A percentile compares a stretch with the other conserved stretches of the same genome.
Evolutionary conservation across 2,329 filamentous ascomycete genomes (phyloP).

Genomic region (Dothistroma pini): DNA sequence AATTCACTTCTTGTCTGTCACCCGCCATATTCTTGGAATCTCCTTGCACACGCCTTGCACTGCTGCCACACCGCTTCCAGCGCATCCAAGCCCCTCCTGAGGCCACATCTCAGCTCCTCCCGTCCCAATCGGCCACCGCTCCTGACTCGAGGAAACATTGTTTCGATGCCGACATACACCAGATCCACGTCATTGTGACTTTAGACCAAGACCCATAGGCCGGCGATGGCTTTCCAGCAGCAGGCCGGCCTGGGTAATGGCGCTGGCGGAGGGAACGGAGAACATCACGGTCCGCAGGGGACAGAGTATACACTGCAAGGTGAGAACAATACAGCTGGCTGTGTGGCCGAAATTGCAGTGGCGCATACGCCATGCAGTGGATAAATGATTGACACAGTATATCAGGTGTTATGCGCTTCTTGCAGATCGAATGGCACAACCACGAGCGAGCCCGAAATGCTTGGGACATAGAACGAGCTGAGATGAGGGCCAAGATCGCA

Average conservation of each 20-base stretch:
- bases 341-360: background rate
- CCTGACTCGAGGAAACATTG: background rate
- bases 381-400: background rate
- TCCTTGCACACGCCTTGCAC: background rate
- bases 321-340: conserved; percentile 36
- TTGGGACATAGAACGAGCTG: conserved; percentile 98
- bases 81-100: background rate
- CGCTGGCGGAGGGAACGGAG: conserved; percentile 47
- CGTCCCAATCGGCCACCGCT: background rate
- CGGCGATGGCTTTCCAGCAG: conserved; percentile 66
- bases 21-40: background rate
- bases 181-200: background rate
- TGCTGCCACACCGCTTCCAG: background rate
- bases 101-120: background rate
- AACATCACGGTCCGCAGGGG: conserved; percentile 52
- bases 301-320: conserved; percentile 72
- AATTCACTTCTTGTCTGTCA: background rate
- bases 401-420: conserved; percentile 94
- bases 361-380: background rate
- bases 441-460: conserved; percentile 96
- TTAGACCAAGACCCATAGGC: background rate
- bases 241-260: conserved; percentile 60
- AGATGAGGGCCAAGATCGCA: conserved; percentile 98
- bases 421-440: conserved; percentile 98
- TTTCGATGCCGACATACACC: conserved; percentile 5